These are phyloP conservation scores for Colletotrichum karsti DNA, from an alignment of 2,329 filamentous ascomycete genomes.

Conservation along the genomic window DNA sequence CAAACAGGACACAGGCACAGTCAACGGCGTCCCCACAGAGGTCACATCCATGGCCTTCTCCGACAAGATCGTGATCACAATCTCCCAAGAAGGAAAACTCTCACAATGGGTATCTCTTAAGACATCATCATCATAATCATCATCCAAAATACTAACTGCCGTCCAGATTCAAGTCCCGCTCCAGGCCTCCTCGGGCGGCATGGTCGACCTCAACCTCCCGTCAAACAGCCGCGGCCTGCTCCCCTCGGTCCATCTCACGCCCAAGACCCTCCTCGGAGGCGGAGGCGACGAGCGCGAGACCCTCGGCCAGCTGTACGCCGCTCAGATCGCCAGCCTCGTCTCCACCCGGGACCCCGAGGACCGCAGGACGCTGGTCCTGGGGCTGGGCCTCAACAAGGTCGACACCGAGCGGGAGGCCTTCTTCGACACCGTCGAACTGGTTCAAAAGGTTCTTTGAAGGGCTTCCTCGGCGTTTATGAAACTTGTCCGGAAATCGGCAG, in stretches of 20 bases:
- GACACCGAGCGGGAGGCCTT: slow-evolving; percentile 64
- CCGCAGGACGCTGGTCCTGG: slow-evolving; percentile 67
- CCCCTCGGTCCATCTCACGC: slow-evolving; percentile 83
- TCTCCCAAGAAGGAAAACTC: slow-evolving; percentile 85
- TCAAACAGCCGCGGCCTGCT: slow-evolving; percentile 61
- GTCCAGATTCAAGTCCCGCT: slow-evolving; percentile 80
- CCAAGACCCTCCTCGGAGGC: slow-evolving; percentile 86
- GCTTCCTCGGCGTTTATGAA: not conserved
- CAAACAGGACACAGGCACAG: slow-evolving; percentile 64
- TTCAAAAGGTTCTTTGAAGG: slow-evolving; percentile 62
- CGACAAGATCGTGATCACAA: slow-evolving; percentile 90
- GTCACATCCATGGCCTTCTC: slow-evolving; percentile 78
- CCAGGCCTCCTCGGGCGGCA: slow-evolving; percentile 70
- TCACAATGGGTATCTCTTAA: slow-evolving; percentile 82
- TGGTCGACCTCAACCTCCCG: slow-evolving; percentile 67
- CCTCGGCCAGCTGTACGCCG: slow-evolving; percentile 86
- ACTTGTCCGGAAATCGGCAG: not conserved
- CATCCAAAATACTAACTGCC: not conserved
- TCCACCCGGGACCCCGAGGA: slow-evolving; percentile 74
- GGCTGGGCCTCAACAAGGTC: slow-evolving; percentile 63
- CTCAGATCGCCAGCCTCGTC: slow-evolving; percentile 86
- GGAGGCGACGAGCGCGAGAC: slow-evolving; percentile 83
- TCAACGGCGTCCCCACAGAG: slow-evolving; percentile 77
- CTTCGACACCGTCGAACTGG: slow-evolving; percentile 71
- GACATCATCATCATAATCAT: slow-evolving; percentile 35